These are phyloP conservation scores for Pseudonitzschia multistriata DNA, from an alignment of 108 stramenopile genomes.

Conservation along the genomic window DNA sequence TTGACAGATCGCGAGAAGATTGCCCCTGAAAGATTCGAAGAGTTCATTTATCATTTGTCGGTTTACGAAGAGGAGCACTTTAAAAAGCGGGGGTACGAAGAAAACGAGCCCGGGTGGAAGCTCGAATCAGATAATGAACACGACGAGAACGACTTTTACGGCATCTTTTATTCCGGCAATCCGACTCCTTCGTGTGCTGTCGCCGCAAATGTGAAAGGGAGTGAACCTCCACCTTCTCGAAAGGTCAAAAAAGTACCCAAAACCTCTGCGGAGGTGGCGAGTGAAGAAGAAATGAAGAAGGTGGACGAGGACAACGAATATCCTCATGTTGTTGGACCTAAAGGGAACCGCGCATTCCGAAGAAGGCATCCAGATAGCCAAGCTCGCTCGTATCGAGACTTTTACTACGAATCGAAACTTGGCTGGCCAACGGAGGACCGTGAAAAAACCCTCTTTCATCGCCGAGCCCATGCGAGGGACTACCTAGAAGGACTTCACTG, in stretches of 20 bases:
- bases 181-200: slow-evolving; percentile 60
- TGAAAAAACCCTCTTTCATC: slow-evolving; percentile 51
- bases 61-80: slow-evolving; percentile 93
- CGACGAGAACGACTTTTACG: slow-evolving; percentile 77
- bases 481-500: slow-evolving; percentile 95
- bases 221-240: slow-evolving; percentile 27
- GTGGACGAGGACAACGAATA: slow-evolving; percentile 21
- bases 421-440: slow-evolving; percentile 70
- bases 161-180: slow-evolving; percentile 62
- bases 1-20: slow-evolving; percentile 88
- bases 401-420: slow-evolving; percentile 93
- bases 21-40: slow-evolving; percentile 88
- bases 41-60: slow-evolving; percentile 88
- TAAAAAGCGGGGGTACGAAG: slow-evolving; percentile 82
- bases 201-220: slow-evolving; percentile 61
- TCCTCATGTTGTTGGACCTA: slow-evolving; percentile 17
- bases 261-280: slow-evolving; percentile 17
- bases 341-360: slow-evolving; percentile 52
- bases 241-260: neutral
- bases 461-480: slow-evolving; percentile 77
- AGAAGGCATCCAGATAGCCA: slow-evolving; percentile 59
- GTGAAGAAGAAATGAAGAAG: slow-evolving; percentile 26
- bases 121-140: slow-evolving; percentile 68
- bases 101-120: slow-evolving; percentile 88
- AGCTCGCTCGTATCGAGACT: slow-evolving; percentile 87